Evolutionary conservation across 2,329 filamentous ascomycete genomes (phyloP), one percentile per base, ranked within the genome.

Genomic region (Colletotrichum sansevieriae): DNA sequence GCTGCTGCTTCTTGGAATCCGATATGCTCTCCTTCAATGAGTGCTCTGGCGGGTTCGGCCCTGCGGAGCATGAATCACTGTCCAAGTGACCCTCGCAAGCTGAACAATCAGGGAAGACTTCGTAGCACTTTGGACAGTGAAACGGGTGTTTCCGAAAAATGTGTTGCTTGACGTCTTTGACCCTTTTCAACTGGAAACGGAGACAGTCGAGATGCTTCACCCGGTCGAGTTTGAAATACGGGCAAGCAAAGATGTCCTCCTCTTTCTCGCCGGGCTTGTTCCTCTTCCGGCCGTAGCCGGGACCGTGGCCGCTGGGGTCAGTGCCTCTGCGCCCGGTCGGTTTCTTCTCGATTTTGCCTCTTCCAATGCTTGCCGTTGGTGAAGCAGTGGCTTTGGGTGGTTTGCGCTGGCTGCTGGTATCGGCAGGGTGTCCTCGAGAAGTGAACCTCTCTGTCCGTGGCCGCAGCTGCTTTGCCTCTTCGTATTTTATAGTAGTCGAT

Each of bases 141-240:
- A 56, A 56, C 1, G 7, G n/a, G 6, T 61, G 57, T 41, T 51
- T 61, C 2, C 57, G 25, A 10, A 44, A 61, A 6, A 61, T 39
- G 46, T 61, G 57, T 29, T 61, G 57, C 18, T 61, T 61, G 46
- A 61, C 57, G 46, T 61, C 57, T 5, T 61, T 61, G 5, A 61
- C 57, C 10, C 57, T 13, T 15, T 13, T 51, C 25, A 61, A 7
- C 33, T 49, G 43, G 9, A 51, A 61, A 9, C 29, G 57, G 9
- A 61, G 35, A 9, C 57, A 61, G 15, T 39, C 25, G 29, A 61
- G 25, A n/a, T 61, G 57, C 13, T 61, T 49, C 3, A 37, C 10
- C 20, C 57, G 13, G 46, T 61, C 57, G 2, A 22, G 11, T 33
- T 49, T 49, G 43, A 49, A 61, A 25, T 22, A 61, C 1, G 57